Evolutionary conservation across 352 stramenopile species (phyloP), one percentile per base, ranked within the genome.

Genomic region (Pythium apleroticum): DNA sequence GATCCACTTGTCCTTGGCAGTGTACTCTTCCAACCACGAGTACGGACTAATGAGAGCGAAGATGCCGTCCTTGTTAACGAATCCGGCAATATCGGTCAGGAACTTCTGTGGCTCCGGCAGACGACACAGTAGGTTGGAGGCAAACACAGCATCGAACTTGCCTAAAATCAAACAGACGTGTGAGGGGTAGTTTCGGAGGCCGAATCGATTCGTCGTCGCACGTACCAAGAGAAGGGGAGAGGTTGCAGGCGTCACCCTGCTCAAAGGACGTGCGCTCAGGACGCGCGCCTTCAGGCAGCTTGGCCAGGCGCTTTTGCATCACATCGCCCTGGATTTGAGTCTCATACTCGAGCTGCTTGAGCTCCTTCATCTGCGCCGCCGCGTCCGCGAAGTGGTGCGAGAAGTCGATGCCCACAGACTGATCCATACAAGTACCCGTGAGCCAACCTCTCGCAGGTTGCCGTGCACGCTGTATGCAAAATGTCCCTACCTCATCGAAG

Each of bases 1-100:
- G 62, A 97, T 90, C 89, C 89, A 97, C 57, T 96, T 84, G 35
- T 92, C 78, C 59, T 89, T 86, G n/a, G 81, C 70, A 9, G 97
- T 99, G 78, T 98, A 99, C 68, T 99, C 93, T 63, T 97, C 86
- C 53, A 99, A 75, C 96, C 96, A 99, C 56, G 91, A 98, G 77
- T 98, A 99, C 30, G 97, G 97, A 24, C 95, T 98, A 27, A 98
- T 88, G 57, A 99, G 86, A 5, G 98, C 92, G 31, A 98, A 84
- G 59, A 98, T 80, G 19, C 97, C 97, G 43, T 85, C 93, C 35
- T 87, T 78, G 39, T 95, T 93, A 17, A 99, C 79, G 56, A 99
- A 88, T 7, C 71, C 65, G 33, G 75, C 72, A 45, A 98, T 86
- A 9, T 88, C 79, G 24, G 74, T 83, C 22, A 99, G 67, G 70